Evolutionary conservation across 2,329 filamentous ascomycete genomes (phyloP), one percentile per base, ranked within the genome.

Genomic region (Lasiodiplodia sp.): DNA sequence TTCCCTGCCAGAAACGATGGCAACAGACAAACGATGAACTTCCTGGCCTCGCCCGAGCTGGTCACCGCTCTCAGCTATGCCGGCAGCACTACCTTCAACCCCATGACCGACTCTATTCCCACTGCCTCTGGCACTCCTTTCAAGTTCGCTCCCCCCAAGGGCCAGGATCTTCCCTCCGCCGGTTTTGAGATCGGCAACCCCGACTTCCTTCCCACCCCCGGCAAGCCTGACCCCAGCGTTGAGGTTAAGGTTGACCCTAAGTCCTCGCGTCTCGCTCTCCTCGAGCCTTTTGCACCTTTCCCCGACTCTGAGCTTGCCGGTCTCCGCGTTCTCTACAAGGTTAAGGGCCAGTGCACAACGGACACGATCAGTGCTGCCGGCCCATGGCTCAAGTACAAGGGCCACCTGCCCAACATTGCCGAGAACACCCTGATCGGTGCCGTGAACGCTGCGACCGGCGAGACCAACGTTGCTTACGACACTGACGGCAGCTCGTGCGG

Each of bases 351-450:
- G 84, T 99, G 96, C 86, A 99, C 96, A 68, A 99, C 96, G 53
- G 96, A 99, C 82, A 98, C 96, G 74, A 99, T 99, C 82, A 98
- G 94, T 47, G 95, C 95, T 40, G 95, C 95, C 0, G 95, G 95
- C 6, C 95, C 95, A 18, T 98, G 95, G 95, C 88, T 99, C 73
- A 98, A 98, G 83, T 99, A 98, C 89, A 98, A 98, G 86, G 96
- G 96, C 71, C 96, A 99, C 82, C 88, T 99, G 71, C 93, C 96
- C 80, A 99, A 99, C 85, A 99, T 99, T 80, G 92, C 91, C 74
- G 93, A 93, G 78, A 99, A 99, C 87, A 99, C 96, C 2, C 89
- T 99, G 72, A 97, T 97, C 82, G 96, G 94, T 66, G 96, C 96
- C 70, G 87, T 94, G 78, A 97, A 97, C 81, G 94, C 92, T 53